Percentiles rank a stretch among this genome's conserved stretches.
These are phyloP conservation scores for Backusella westeae DNA, from an alignment of 192 early-diverging fungal genomes.

Conservation along the genomic window DNA sequence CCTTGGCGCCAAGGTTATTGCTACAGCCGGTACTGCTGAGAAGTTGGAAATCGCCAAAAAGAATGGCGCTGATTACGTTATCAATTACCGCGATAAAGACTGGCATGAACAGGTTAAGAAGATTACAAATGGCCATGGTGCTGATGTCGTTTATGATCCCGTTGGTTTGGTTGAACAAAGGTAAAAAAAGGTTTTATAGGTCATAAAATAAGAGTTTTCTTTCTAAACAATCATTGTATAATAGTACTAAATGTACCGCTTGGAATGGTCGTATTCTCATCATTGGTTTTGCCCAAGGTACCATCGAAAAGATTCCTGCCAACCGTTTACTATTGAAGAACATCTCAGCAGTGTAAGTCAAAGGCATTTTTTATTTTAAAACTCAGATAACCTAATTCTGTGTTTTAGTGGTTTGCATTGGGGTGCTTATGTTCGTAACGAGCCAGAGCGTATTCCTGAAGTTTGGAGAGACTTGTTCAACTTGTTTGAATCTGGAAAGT, in stretches of 20 bases:
- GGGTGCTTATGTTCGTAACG: slow-evolving; percentile 63
- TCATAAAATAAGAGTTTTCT: background rate
- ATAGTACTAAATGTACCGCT: slow-evolving; percentile 52
- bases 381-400: background rate
- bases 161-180: slow-evolving; percentile 59
- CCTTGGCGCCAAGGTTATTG: slow-evolving; percentile 74
- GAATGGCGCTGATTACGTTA: slow-evolving; percentile 74
- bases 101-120: slow-evolving; percentile 64
- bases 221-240: background rate
- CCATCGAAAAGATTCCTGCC: slow-evolving; percentile 74
- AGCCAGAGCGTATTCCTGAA: slow-evolving; percentile 52
- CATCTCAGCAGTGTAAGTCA: slow-evolving; percentile 52
- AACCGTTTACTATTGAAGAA: slow-evolving; percentile 84
- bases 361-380: background rate
- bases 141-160: slow-evolving; percentile 80
- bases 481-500: slow-evolving; percentile 49
- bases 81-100: slow-evolving; percentile 79
- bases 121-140: slow-evolving; percentile 73
- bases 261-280: slow-evolving; percentile 84
- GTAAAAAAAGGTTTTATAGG: slow-evolving; percentile 1
- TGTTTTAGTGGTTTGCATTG: slow-evolving; percentile 62
- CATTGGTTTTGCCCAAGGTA: slow-evolving; percentile 77
- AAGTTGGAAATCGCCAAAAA: slow-evolving; percentile 67
- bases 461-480: slow-evolving; percentile 71
- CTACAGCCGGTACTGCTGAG: slow-evolving; percentile 70